These are phyloP conservation scores for Arthrobotrys musiformis DNA, from an alignment of 2,329 filamentous ascomycete genomes.

Conservation along the genomic window DNA sequence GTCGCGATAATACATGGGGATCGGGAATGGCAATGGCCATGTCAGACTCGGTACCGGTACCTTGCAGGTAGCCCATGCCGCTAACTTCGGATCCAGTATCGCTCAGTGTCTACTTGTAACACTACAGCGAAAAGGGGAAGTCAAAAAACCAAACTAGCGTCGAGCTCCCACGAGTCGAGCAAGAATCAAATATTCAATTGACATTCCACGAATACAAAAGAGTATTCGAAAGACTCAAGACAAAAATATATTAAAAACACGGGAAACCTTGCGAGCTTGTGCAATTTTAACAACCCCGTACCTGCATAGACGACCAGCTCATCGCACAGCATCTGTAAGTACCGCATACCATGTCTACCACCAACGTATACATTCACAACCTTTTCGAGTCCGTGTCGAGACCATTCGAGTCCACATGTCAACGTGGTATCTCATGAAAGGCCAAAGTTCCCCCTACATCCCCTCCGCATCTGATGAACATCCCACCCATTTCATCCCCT, in stretches of 20 bases:
- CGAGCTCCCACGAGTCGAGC: not conserved
- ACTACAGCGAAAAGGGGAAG: conserved; percentile 17
- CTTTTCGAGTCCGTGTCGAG: too few relatives aligned
- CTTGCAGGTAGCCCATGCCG: conserved; percentile 42
- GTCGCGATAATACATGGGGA: conserved; percentile 19
- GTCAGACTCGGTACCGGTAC: conserved; percentile 42
- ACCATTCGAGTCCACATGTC: not conserved
- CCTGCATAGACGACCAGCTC: conserved; percentile 55
- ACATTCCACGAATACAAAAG: too few relatives aligned
- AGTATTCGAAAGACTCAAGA: not conserved
- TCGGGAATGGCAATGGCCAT: not conserved
- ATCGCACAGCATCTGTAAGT: conserved; percentile 27
- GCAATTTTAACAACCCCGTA: conserved; percentile 31
- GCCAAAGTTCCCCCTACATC: conserved; percentile 1
- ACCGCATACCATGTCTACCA: too few relatives aligned
- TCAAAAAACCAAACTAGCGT: not conserved
- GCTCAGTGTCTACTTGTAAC: conserved; percentile 7
- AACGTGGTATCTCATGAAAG: conserved; percentile 51
- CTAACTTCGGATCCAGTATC: conserved; percentile 21
- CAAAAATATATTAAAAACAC: not conserved
- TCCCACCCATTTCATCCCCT: not conserved
- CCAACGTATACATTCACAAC: too few relatives aligned
- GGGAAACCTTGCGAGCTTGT: not conserved
- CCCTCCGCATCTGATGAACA: not conserved
- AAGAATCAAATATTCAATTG: conserved; percentile 3